phyloP scores from a whole-genome alignment of 768 basidiomycete species.

The Galerina sulciceps region DNA sequence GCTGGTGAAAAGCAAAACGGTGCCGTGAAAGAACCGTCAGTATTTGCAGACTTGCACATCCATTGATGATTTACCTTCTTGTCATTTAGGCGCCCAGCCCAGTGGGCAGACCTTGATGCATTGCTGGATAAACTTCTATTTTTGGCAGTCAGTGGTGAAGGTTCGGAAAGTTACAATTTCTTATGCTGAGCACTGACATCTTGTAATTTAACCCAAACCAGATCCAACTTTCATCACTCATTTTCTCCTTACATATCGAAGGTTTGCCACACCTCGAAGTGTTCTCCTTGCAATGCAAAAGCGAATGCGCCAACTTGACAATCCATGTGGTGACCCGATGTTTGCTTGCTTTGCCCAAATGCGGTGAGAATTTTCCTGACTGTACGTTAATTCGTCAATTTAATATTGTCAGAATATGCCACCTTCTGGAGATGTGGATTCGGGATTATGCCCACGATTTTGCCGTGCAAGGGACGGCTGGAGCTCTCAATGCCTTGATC shows the following conservation, averaged over 20 bases:
- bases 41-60: slow-evolving; percentile 18
- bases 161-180: slow-evolving; percentile 39
- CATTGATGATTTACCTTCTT: not conserved
- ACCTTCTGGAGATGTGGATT: slow-evolving; percentile 80
- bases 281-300: slow-evolving; percentile 88
- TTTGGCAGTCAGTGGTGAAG: slow-evolving; percentile 83
- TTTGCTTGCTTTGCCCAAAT: slow-evolving; percentile 89
- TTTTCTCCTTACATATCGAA: slow-evolving; percentile 83
- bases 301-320: slow-evolving; percentile 78
- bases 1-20: slow-evolving; percentile 33
- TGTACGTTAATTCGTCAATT: not conserved
- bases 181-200: not conserved
- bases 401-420: slow-evolving; percentile 64
- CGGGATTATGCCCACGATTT: slow-evolving; percentile 79
- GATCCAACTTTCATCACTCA: slow-evolving; percentile 79
- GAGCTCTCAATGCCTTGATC: slow-evolving; percentile 75
- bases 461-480: slow-evolving; percentile 72
- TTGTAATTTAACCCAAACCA: slow-evolving; percentile 26
- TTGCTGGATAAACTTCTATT: slow-evolving; percentile 83
- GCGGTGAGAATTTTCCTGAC: slow-evolving; percentile 53
- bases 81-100: slow-evolving; percentile 51
- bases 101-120: slow-evolving; percentile 80
- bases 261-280: slow-evolving; percentile 80
- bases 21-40: slow-evolving; percentile 59
- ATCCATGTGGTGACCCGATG: slow-evolving; percentile 77